A percentile compares a stretch with the other conserved stretches of the same genome.
phyloP scores from a whole-genome alignment of 345 rosid species.

The Hibiscus syriacus region DNA sequence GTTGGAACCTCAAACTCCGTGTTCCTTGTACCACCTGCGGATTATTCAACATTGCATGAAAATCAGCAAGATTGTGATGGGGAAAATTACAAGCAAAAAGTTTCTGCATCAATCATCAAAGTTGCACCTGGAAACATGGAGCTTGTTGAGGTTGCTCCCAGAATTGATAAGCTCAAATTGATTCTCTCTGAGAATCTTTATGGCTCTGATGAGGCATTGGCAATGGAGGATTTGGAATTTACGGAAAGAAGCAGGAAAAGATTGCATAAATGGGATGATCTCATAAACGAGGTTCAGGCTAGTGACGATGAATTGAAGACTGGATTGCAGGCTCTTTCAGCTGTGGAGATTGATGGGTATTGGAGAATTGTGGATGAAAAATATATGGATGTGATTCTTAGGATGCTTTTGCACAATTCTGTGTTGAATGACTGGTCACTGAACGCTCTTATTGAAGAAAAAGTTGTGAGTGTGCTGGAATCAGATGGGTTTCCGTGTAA shows the following conservation, averaged over 20 bases:
- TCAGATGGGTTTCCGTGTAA: conserved; percentile 59
- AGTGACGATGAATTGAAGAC: conserved; percentile 61
- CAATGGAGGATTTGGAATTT: conserved; percentile 30
- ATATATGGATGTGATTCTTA: conserved; percentile 57
- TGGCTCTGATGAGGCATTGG: conserved; percentile 30
- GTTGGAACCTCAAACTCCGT: conserved; percentile 82
- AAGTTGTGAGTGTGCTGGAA: conserved; percentile 43
- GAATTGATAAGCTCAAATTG: conserved; percentile 61
- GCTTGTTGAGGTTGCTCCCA: conserved; percentile 80
- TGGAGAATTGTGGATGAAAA: conserved; percentile 78
- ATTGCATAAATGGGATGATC: conserved; percentile 64
- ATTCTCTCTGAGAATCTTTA: conserved; percentile 57
- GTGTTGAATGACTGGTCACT: conserved; percentile 67
- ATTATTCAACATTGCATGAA: conserved; percentile 12
- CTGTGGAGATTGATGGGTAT: conserved; percentile 72
- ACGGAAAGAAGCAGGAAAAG: conserved; percentile 17
- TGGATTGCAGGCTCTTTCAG: conserved; percentile 57
- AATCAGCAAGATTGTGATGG: conserved; percentile 22
- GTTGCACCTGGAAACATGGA: conserved; percentile 71
- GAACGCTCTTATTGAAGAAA: conserved; percentile 49
- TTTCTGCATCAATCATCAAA: conserved; percentile 44
- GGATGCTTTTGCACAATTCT: conserved; percentile 56
- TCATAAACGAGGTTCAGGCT: conserved; percentile 66
- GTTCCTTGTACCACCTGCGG: conserved; percentile 63
- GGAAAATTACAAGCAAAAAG: conserved; percentile 12